Conservation (phyloP, 768 basidiomycete species). For the Leccinum ochraceum region DNA sequence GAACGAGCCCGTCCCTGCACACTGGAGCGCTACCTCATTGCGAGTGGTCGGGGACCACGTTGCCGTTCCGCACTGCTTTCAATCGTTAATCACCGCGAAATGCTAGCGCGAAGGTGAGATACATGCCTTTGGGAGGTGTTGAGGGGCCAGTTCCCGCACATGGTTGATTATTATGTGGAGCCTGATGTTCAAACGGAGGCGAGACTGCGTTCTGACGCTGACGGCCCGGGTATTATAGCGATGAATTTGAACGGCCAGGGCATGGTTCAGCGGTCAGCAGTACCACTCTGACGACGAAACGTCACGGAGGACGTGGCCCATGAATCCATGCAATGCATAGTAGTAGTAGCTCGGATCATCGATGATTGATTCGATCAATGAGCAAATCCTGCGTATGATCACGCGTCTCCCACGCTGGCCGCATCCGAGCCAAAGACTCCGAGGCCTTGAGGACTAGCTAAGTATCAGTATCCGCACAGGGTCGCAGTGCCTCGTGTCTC, state of each 20-base stretch:
- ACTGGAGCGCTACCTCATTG: neutral
- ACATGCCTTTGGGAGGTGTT: neutral
- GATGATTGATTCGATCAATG: neutral
- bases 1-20: neutral
- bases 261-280: neutral
- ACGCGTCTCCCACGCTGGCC: neutral
- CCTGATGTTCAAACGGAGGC: neutral
- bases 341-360: neutral
- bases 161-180: neutral
- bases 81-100: neutral
- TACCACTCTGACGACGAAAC: neutral
- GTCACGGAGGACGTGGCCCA: neutral
- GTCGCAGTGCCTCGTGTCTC: neutral
- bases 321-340: neutral
- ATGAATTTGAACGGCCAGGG: neutral
- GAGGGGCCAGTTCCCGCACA: neutral
- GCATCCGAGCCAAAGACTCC: neutral
- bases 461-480: neutral
- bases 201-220: neutral
- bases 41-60: constrained; percentile 2
- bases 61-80: neutral
- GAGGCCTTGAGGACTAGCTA: neutral
- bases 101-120: neutral
- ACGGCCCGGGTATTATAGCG: neutral
- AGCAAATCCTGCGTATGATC: neutral